Conservation (phyloP, 192 early-diverging fungal species). For the Entomortierella parvispora region DNA sequence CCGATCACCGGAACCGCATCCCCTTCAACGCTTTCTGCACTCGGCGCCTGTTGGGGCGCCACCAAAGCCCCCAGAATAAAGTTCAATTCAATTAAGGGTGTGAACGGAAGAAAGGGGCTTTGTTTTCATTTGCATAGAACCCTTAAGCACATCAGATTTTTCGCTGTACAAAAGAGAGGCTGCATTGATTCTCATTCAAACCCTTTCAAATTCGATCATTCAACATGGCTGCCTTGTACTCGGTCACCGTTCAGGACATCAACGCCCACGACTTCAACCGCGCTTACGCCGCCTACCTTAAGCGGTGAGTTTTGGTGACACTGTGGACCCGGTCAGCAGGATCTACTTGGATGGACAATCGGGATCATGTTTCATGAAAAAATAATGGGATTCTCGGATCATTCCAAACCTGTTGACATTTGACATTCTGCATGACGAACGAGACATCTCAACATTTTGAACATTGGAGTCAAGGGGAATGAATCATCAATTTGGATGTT, state of each 20-base stretch:
- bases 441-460: background rate
- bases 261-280: conserved; percentile 94
- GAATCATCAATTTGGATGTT: conserved; percentile 2
- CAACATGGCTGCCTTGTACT: conserved; percentile 55
- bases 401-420: conserved; percentile 9
- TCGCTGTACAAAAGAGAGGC: background rate
- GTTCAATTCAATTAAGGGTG: too few species aligned
- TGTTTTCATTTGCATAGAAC: too few species aligned
- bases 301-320: conserved; percentile 76
- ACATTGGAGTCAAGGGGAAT: background rate
- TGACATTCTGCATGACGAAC: background rate
- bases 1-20: too few species aligned
- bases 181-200: conserved; percentile 14
- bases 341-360: background rate
- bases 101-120: too few species aligned
- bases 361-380: background rate
- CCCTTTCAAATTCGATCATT: conserved; percentile 44
- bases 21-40: too few species aligned
- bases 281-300: conserved; percentile 99
- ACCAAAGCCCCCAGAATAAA: too few species aligned
- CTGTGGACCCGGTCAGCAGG: too few species aligned
- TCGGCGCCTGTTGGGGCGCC: too few species aligned
- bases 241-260: conserved; percentile 97
- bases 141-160: too few species aligned
- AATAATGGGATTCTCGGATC: conserved; percentile 6